These are phyloP conservation scores for Sugiyamaella valdiviana DNA, from an alignment of 805 yeast species.

Conservation along the genomic window DNA sequence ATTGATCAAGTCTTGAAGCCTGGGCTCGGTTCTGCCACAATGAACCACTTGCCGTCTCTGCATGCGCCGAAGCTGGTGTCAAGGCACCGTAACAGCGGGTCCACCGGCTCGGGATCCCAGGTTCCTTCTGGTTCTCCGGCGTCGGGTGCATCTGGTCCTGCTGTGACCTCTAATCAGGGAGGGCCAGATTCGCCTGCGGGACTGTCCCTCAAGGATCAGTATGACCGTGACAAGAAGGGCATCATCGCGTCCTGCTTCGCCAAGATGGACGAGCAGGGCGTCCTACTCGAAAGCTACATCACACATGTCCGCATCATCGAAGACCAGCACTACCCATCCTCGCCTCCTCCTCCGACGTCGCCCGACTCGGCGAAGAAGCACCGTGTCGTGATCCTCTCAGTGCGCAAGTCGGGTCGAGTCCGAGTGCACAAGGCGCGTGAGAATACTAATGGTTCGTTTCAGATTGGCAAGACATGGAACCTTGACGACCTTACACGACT, in stretches of 20 bases:
- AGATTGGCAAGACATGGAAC: slow-evolving; percentile 91
- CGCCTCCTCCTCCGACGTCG: slow-evolving; percentile 58
- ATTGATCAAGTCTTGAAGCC: too few species aligned
- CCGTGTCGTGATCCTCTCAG: slow-evolving; percentile 43
- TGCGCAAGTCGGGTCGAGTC: slow-evolving; percentile 59
- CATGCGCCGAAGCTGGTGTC: neutral
- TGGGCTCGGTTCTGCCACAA: too few species aligned
- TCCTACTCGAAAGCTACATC: slow-evolving; percentile 49
- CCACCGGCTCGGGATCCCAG: neutral
- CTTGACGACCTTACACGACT: slow-evolving; percentile 59
- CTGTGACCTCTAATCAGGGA: neutral
- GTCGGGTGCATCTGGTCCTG: neutral
- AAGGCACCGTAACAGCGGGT: neutral
- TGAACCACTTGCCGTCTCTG: neutral
- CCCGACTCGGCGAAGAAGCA: slow-evolving; percentile 46
- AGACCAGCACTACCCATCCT: slow-evolving; percentile 61
- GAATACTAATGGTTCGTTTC: slow-evolving; percentile 65
- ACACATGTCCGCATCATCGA: slow-evolving; percentile 74
- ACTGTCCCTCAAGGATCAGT: slow-evolving; percentile 44
- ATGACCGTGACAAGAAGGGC: slow-evolving; percentile 47
- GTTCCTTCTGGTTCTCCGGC: neutral
- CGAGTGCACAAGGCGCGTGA: slow-evolving; percentile 81
- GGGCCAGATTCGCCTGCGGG: neutral
- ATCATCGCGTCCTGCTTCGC: slow-evolving; percentile 48
- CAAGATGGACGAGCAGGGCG: slow-evolving; percentile 33